Evolutionary conservation across 495 filamentous ascomycete genomes (phyloP), one percentile per base, ranked within the genome.

Genomic region (Penicillium coffeae): DNA sequence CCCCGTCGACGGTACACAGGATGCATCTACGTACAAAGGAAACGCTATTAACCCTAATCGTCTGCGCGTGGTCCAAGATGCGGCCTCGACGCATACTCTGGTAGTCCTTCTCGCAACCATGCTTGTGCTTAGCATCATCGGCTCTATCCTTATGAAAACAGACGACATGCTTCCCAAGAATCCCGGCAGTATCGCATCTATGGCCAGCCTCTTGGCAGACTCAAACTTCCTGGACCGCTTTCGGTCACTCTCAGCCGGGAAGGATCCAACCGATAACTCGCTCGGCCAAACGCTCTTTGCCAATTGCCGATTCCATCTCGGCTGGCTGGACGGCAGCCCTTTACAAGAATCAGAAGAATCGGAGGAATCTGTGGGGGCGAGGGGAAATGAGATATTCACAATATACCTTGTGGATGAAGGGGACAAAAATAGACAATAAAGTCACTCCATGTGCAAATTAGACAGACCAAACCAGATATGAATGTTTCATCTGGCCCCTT

Each of bases 151-250:
- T 4, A 5, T 65, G 38, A 59, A 56, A 2, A 62, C 59, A 14
- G 47, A 60, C 19, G 58, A 54, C n/a, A 39, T 71, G 5, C 49
- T 69, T 1, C 65, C 65, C 13, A 61, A 58, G 12, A 60, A 45
- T 33, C 59, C 59, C 0, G 58, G 51, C 21, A 65, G 54, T 39
- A 65, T 71, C 36, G 68, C 64, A 1, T 53, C 57, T 15, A 48
- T 64, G 19, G 63, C 58, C 0, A 59, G 55, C 6, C 48, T 69
- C 8, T 38, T 69, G 4, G 66, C 61, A 12, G 66, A 64, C 39
- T 54, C 50, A 12, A 32, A 48, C 6, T n/a, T 54, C 0, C 30
- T 50, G 13, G 40, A 50, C 10, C 16, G 40, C 35, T 46, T 44
- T 44, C 5, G 10, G 42, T n/a, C n/a, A n/a, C n/a, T n/a, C n/a